Evolutionary conservation across 2,329 filamentous ascomycete genomes (phyloP), one percentile per base, ranked within the genome.

Genomic region (Botrytis pseudocinerea): DNA sequence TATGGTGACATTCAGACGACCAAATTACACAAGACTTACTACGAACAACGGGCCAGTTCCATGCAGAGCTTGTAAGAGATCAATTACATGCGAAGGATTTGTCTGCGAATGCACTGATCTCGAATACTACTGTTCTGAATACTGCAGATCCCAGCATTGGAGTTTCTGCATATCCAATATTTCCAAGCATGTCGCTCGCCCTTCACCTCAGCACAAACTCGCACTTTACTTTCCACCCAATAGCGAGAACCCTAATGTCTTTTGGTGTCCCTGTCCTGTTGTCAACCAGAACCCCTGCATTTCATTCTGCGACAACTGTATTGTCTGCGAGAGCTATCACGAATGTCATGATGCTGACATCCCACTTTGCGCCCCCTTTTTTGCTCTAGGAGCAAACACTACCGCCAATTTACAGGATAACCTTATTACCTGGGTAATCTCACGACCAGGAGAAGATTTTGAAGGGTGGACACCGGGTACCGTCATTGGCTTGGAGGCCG

Each of bases 171-270:
- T 68, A 32, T 22, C 18, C 25, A 25, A n/a, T 10, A 6, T 68
- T 8, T 42, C 18, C n/a, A 68, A n/a, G 0, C 6, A 5, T 12
- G 2, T 32, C 3, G 35, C 48, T 10, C 65, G 65, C 18, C 65
- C 65, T 16, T 25, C 38, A 44, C 1, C 35, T 3, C 28, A 32
- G 1, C 7, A 25, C n/a, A 68, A 68, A 42, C 48, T 68, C 12
- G 65, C 35, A 22, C 28, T 68, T 42, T 68, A 57, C 5, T 68
- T 68, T 25, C 65, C 65, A 9, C 48, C 48, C 51, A 10, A 57
- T 2, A 8, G 16, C 93, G 92, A 0, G 88, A 88, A 73, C 87
- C 90, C 25, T 71, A 10, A 14, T 1, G 20, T 57, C 0, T 42
- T 38, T 6, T 68, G 65, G 65, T 14, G 40, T 16, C 48, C 65